Percentiles rank a stretch among this genome's conserved stretches.
These are phyloP conservation scores for Colletotrichum lupini DNA, from an alignment of 2,329 filamentous ascomycete genomes.

Conservation along the genomic window DNA sequence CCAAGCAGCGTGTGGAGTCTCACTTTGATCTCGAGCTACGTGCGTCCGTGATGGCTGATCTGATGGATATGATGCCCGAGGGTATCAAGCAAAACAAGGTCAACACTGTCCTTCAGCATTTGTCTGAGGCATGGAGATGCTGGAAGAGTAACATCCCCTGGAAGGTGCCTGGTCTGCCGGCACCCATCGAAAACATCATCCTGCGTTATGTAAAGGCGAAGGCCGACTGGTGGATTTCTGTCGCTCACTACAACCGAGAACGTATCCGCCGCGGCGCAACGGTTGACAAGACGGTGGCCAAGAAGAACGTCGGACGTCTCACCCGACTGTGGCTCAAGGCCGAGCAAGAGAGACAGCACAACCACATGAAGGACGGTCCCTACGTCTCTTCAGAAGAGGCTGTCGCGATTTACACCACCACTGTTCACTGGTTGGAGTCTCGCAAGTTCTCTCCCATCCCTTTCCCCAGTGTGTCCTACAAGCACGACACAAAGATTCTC, in stretches of 20 bases:
- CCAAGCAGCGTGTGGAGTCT: conserved; percentile 98
- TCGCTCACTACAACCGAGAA: conserved; percentile 98
- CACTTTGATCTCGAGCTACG: conserved; percentile 98
- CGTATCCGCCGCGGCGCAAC: conserved; percentile 96
- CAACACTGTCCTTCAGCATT: conserved; percentile 95
- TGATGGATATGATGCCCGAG: conserved; percentile 99
- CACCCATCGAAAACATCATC: conserved; percentile 98
- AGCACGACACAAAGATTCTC: conserved; percentile 98
- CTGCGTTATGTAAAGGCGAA: conserved; percentile 98
- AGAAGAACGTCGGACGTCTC: conserved; percentile 96
- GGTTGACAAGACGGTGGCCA: conserved; percentile 98
- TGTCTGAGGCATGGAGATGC: conserved; percentile 98
- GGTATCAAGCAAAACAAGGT: conserved; percentile 99
- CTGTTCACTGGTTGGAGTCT: conserved; percentile 98
- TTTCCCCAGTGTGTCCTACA: conserved; percentile 98
- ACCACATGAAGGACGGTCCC: conserved; percentile 99
- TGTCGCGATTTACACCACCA: conserved; percentile 98
- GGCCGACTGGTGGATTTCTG: conserved; percentile 99
- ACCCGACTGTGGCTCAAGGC: conserved; percentile 97
- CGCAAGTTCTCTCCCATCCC: conserved; percentile 98
- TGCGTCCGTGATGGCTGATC: conserved; percentile 97
- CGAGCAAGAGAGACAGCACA: conserved; percentile 98
- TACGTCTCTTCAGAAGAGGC: conserved; percentile 99
- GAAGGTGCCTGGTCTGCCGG: conserved; percentile 97
- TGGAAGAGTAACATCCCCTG: conserved; percentile 99